Evolutionary conservation across 1,284 basidiomycete genomes (phyloP), one percentile per base, ranked within the genome.

Genomic region (Waitea zeae): DNA sequence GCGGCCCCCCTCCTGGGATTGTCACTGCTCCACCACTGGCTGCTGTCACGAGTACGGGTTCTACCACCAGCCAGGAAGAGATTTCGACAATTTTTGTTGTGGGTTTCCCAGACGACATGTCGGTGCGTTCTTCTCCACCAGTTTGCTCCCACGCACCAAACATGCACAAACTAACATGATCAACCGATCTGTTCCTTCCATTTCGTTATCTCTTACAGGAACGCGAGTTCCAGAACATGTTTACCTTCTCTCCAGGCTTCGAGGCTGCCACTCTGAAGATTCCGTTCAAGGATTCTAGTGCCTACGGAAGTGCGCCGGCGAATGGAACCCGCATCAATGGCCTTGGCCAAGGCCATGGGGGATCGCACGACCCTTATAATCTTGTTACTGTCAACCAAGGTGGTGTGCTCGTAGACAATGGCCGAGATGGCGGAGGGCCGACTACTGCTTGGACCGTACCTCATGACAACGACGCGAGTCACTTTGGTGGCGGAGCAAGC

Each of bases 151-250:
- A n/a, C n/a, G 34, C 36, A 33, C 34, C 18, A 32, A 18, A 17
- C 15, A 27, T 24, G 36, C 35, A 20, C 29, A 39, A 38, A 33
- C 33, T 24, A 34, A 36, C 36, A 9, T 39, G 32, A 48, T 32
- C 36, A 30, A 38, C 36, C 41, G 33, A 35, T 42, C 36, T 38
- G 24, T 41, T 20, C 38, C 37, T 43, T 49, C 43, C 41, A 46
- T 39, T 36, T 37, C 19, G 18, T 17, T 34, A 13, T 40, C 36
- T 30, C 39, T 6, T 46, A 27, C 18, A 92, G 84, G 88, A 97
- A 59, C 87, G 93, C 15, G 93, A 98, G 58, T 97, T 98, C 54
- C 88, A 93, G 57, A 97, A 97, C 54, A 95, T 98, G 82, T 98
- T 98, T 54, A 87, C 90, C 3, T 98, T 98, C 50, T 88, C 87